Percentiles rank a stretch among this genome's conserved stretches.
Evolutionary conservation across 768 basidiomycete species (phyloP).

Genomic region (Tricholoma terreum): DNA sequence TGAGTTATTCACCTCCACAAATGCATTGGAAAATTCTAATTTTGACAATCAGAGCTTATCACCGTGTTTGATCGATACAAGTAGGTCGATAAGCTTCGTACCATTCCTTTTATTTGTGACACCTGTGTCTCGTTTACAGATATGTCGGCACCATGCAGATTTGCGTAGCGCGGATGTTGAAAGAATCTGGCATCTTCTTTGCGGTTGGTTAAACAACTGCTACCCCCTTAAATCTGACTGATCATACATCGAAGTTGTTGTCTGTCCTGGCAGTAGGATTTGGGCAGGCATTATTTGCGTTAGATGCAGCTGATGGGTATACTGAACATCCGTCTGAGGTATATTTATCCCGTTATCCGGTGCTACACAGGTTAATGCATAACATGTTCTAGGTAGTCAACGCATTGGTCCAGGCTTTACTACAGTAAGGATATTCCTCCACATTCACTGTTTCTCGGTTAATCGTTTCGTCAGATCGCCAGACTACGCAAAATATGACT

Average conservation of each 20-base stretch:
- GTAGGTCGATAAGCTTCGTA: slow-evolving; percentile 34
- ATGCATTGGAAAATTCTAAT: neutral
- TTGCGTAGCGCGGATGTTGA: slow-evolving; percentile 88
- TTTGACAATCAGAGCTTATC: slow-evolving; percentile 53
- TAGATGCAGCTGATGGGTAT: slow-evolving; percentile 87
- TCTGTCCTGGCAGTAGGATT: slow-evolving; percentile 85
- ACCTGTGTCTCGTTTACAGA: slow-evolving; percentile 29
- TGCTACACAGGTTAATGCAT: slow-evolving; percentile 1
- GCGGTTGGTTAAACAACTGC: slow-evolving; percentile 50
- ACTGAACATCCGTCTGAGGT: slow-evolving; percentile 52
- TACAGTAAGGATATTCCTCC: slow-evolving; percentile 52
- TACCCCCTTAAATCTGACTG: neutral
- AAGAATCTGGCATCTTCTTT: slow-evolving; percentile 91
- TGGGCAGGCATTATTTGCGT: slow-evolving; percentile 80
- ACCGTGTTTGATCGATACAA: slow-evolving; percentile 83
- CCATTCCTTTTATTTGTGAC: neutral
- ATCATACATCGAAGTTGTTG: slow-evolving; percentile 49
- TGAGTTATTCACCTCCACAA: slow-evolving; percentile 35
- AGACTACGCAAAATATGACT: slow-evolving; percentile 55
- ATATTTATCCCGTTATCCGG: slow-evolving; percentile 14
- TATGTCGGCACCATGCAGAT: slow-evolving; percentile 94
- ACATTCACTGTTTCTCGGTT: neutral
- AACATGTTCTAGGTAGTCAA: slow-evolving; percentile 53
- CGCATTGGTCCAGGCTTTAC: slow-evolving; percentile 71
- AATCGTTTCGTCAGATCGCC: slow-evolving; percentile 48